Percentiles rank a stretch among this genome's conserved stretches.
These are phyloP conservation scores for Biscogniauxia mediterranea DNA, from an alignment of 2,329 filamentous ascomycete genomes.

Conservation along the genomic window DNA sequence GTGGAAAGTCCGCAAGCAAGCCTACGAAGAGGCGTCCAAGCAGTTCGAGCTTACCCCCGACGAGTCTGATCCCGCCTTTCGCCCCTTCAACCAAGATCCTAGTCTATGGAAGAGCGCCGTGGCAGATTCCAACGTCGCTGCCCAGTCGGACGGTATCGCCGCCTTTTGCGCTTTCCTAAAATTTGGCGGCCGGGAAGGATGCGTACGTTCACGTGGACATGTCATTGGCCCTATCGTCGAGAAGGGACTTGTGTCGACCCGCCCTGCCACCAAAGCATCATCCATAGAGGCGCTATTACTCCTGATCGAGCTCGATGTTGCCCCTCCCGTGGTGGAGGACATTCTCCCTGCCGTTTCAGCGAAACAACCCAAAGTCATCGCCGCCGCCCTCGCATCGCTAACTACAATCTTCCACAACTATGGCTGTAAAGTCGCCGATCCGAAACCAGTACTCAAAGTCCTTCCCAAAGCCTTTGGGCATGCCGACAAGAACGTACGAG, in stretches of 20 bases:
- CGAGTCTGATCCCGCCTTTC: slow-evolving; percentile 81
- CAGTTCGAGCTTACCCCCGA: slow-evolving; percentile 81
- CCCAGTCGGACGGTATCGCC: slow-evolving; percentile 87
- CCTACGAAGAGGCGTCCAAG: slow-evolving; percentile 89
- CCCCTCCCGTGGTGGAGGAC: slow-evolving; percentile 86
- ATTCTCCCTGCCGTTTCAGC: slow-evolving; percentile 59
- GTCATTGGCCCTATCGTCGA: slow-evolving; percentile 81
- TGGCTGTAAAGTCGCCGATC: slow-evolving; percentile 90
- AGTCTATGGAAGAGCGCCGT: slow-evolving; percentile 90
- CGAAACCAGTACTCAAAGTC: slow-evolving; percentile 84
- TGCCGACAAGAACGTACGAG: slow-evolving; percentile 96
- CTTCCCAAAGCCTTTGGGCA: slow-evolving; percentile 92
- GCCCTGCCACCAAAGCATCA: slow-evolving; percentile 84
- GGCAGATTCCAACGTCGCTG: slow-evolving; percentile 92
- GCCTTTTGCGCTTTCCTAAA: slow-evolving; percentile 91
- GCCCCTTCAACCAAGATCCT: slow-evolving; percentile 82
- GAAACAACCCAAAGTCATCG: slow-evolving; percentile 37
- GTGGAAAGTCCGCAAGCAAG: slow-evolving; percentile 96
- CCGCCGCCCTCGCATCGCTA: slow-evolving; percentile 53
- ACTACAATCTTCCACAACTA: slow-evolving; percentile 89
- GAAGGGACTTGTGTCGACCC: slow-evolving; percentile 84
- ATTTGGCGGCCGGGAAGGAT: slow-evolving; percentile 78
- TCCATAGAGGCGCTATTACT: slow-evolving; percentile 83
- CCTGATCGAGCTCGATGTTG: slow-evolving; percentile 84
- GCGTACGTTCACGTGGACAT: slow-evolving; percentile 70